phyloP scores from a whole-genome alignment of 2,329 filamentous ascomycete genomes.

The Zymoseptoria crescenta region DNA sequence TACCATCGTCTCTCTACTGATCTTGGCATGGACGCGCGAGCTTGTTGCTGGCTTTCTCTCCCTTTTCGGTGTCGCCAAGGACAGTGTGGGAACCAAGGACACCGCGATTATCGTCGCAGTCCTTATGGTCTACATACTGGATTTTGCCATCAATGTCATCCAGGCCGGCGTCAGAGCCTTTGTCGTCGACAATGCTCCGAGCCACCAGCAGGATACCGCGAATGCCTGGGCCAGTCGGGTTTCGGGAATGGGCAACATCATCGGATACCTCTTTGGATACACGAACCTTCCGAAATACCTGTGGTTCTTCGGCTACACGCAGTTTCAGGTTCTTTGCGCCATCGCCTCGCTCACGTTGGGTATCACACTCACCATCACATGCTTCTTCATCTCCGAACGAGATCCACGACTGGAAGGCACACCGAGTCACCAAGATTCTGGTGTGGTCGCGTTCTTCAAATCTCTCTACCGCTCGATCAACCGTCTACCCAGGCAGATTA shows the following conservation, averaged over 20 bases:
- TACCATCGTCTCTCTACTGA: constrained; percentile 43
- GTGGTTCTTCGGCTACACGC: constrained; percentile 74
- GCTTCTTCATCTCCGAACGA: constrained; percentile 62
- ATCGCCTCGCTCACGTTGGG: constrained; percentile 70
- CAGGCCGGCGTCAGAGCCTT: constrained; percentile 88
- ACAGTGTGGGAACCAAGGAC: constrained; percentile 56
- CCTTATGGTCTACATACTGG: constrained; percentile 77
- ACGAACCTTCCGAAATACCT: constrained; percentile 66
- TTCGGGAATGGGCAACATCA: constrained; percentile 79
- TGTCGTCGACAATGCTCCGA: constrained; percentile 85
- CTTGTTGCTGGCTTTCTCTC: constrained; percentile 57
- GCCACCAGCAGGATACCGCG: constrained; percentile 86
- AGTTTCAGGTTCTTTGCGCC: constrained; percentile 87
- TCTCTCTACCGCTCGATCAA: constrained; percentile 69
- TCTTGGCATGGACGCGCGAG: constrained; percentile 44
- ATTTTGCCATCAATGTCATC: constrained; percentile 92
- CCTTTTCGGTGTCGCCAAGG: constrained; percentile 62
- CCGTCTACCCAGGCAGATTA: constrained; percentile 75
- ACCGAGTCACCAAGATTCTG: constrained; percentile 51
- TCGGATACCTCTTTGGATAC: constrained; percentile 83
- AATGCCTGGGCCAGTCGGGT: constrained; percentile 91
- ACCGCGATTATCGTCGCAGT: constrained; percentile 72
- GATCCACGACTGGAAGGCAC: constrained; percentile 68
- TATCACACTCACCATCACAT: constrained; percentile 63
- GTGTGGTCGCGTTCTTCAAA: constrained; percentile 70